phyloP scores from a whole-genome alignment of 2,329 filamentous ascomycete species.

The Sporothrix humicola region DNA sequence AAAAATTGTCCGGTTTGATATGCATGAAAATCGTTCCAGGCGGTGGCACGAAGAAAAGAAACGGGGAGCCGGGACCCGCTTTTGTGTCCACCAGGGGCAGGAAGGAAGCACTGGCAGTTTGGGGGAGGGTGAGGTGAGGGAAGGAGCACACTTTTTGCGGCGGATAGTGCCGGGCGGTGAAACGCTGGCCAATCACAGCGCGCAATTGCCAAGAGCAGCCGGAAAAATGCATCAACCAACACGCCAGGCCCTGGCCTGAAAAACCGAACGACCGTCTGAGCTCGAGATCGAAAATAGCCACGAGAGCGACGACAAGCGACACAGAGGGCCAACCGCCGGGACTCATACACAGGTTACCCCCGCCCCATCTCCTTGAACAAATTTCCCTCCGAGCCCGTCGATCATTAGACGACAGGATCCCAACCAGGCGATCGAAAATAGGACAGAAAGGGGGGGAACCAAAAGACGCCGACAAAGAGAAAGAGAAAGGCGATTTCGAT shows the following conservation, averaged over 20 bases:
- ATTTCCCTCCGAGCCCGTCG: conserved; percentile 25
- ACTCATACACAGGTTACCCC: not conserved
- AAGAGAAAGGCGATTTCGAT: not conserved
- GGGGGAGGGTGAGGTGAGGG: not conserved
- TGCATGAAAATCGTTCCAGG: conserved; percentile 34
- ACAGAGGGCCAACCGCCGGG: conserved; percentile 8
- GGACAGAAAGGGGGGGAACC: conserved; percentile 9
- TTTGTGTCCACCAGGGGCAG: conserved; percentile 21
- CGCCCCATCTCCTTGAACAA: conserved; percentile 15
- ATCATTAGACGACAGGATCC: conserved; percentile 24
- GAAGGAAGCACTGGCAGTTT: not conserved
- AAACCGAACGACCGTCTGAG: conserved; percentile 16
- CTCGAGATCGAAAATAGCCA: conserved; percentile 20
- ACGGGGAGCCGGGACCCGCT: conserved; percentile 21
- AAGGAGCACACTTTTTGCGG: conserved; percentile 12
- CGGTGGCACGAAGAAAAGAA: conserved; percentile 24
- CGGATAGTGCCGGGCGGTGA: conserved; percentile 36
- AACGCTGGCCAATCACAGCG: conserved; percentile 47
- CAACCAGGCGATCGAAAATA: conserved; percentile 23
- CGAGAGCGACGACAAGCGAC: conserved; percentile 16
- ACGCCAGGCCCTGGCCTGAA: conserved; percentile 26
- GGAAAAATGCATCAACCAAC: conserved; percentile 26
- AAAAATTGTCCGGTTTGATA: conserved; percentile 33
- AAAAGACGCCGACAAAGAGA: not conserved
- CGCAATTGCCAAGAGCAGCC: conserved; percentile 33